These are phyloP conservation scores for Haplosporangium sp. DNA, from an alignment of 371 early-diverging fungal species.

Conservation along the genomic window DNA sequence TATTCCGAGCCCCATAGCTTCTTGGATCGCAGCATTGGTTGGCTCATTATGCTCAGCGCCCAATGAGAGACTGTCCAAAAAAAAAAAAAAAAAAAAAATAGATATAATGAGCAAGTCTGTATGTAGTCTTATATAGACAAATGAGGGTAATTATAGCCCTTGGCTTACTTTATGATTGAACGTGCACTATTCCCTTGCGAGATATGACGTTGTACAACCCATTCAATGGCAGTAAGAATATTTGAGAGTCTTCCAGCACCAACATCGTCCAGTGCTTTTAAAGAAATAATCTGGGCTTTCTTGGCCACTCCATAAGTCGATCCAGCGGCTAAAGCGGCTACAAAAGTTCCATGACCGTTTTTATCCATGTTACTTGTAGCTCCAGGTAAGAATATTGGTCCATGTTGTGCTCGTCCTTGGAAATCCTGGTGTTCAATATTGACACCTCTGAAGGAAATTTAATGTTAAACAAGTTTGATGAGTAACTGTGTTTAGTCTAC, in stretches of 20 bases:
- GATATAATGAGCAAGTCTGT: not conserved
- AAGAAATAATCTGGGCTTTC: constrained; percentile 74
- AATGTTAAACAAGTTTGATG: not conserved
- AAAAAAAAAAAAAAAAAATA: no score
- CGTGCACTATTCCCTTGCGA: constrained; percentile 29
- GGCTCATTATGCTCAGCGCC: constrained; percentile 70
- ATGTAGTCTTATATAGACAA: not conserved
- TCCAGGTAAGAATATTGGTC: constrained; percentile 60
- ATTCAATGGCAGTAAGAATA: constrained; percentile 56
- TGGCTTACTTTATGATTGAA: constrained; percentile 12
- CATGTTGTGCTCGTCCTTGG: constrained; percentile 70
- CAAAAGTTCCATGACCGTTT: constrained; percentile 76
- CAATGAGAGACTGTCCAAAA: constrained; percentile 59
- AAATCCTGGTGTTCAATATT: constrained; percentile 75
- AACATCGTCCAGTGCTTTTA: constrained; percentile 67
- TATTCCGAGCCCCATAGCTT: constrained; percentile 64
- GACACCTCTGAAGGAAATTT: constrained; percentile 58
- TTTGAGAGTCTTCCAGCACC: constrained; percentile 39
- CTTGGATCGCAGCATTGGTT: constrained; percentile 67
- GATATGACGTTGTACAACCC: constrained; percentile 51
- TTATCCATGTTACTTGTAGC: constrained; percentile 11
- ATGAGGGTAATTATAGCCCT: not conserved
- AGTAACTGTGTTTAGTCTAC: no score
- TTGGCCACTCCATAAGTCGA: constrained; percentile 81
- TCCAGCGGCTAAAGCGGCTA: constrained; percentile 81